Base-by-base conservation (phyloP, 257 asterid genomes). In the Fraxinus anomala region DNA sequence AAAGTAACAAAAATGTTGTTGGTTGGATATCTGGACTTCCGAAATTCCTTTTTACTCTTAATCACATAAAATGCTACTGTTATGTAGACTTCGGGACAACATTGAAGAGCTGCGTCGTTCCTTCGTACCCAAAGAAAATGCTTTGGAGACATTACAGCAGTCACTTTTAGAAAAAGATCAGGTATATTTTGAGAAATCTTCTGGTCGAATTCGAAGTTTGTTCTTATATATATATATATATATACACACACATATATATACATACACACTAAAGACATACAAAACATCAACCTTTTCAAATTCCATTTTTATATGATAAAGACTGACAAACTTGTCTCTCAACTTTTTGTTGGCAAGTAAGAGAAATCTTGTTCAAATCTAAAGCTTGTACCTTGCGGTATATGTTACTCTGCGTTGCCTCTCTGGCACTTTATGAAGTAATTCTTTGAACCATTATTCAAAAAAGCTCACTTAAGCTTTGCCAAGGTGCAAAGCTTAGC, bases 31-130 rank as follows among this genome's bases (percentile, higher is more conserved):
- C 59, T 47, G 56, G 66, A 66, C 42, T 78, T 74, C 23, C 33
- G 40, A 73, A 68, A 54, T 78, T 78, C 40, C 65, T 49, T 75
- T 75, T 76, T 74, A 49, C 73, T 77, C 70, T 78, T 75, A 70
- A 28, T 78, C 47, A 74, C 56, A 34, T 83, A 42, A 76, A 76
- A 80, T 26, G 44, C 73, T 79, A 76, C 56, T 88, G 47, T 84
- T 79, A 30, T 86, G 59, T 78, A 95, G 98, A 82, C 97, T 95
- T 73, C 88, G 97, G 73, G 99, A 95, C 77, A 86, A 75, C 87
- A 82, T 93, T 79, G 99, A 95, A 87, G 99, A 95, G 82, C 78
- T 95, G 81, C 97, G 96, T 17, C 84, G 73, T 83, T 91, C 97
- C 61, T 81, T 95, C 79, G 89, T 82, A 80, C 94, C 98, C 75